Evolutionary conservation across 495 filamentous ascomycete genomes (phyloP).

Genomic region (Aspergillus nidulans): DNA sequence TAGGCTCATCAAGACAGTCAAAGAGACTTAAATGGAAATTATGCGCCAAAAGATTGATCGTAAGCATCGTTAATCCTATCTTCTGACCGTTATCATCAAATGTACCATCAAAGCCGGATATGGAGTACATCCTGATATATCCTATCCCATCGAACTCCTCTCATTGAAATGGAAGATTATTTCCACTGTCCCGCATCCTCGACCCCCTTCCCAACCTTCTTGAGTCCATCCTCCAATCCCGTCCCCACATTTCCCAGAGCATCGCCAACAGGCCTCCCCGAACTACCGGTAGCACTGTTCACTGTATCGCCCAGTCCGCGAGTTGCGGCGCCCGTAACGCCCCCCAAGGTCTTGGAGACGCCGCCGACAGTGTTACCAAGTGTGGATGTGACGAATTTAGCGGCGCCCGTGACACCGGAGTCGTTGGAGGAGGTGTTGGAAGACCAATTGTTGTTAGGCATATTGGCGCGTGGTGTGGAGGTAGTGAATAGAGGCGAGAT

Average conservation of each 20-base stretch:
- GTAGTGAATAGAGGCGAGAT: not conserved
- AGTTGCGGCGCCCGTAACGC: constrained; percentile 62
- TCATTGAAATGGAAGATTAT: constrained; percentile 21
- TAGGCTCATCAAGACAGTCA: not conserved
- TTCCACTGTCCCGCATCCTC: constrained; percentile 68
- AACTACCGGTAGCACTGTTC: constrained; percentile 56
- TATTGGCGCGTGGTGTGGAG: not conserved
- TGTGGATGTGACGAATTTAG: constrained; percentile 48
- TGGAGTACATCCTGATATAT: too few relatives aligned
- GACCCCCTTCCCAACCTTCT: constrained; percentile 54
- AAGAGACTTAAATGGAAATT: not conserved
- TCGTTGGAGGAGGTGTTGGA: constrained; percentile 24
- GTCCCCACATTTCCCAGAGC: constrained; percentile 56
- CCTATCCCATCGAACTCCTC: not conserved
- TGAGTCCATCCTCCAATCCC: constrained; percentile 56
- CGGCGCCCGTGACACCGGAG: constrained; percentile 34
- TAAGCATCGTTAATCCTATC: too few relatives aligned
- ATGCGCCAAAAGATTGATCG: too few relatives aligned
- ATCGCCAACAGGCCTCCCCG: constrained; percentile 63
- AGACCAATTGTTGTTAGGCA: constrained; percentile 15
- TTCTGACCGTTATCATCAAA: too few relatives aligned
- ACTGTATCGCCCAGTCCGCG: constrained; percentile 62
- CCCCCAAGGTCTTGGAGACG: constrained; percentile 61
- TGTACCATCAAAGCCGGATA: too few relatives aligned
- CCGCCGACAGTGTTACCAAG: constrained; percentile 61